A percentile compares a stretch with the other conserved stretches of the same genome.
Conservation (phyloP, 176 grass and related monocot genomes). For the Ampelocalamus luodianensis region DNA sequence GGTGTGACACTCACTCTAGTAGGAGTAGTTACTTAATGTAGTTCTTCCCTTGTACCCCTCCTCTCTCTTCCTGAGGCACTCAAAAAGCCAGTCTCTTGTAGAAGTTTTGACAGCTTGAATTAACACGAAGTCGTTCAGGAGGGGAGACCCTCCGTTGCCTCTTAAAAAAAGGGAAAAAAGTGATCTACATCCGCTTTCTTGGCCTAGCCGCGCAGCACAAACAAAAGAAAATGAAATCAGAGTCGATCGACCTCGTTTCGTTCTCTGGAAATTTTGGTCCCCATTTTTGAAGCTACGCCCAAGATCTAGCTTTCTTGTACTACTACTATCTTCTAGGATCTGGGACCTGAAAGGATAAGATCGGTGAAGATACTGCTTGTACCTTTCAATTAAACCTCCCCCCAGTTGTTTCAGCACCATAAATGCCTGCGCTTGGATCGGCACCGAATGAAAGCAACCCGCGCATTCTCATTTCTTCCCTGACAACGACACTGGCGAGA, state of each 20-base stretch:
- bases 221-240: not conserved
- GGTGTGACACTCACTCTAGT: no score
- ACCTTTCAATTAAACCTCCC: not conserved
- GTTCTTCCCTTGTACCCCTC: no score
- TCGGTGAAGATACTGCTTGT: not conserved
- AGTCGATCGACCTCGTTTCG: not conserved
- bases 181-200: no score
- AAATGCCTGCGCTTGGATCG: not conserved
- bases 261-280: not conserved
- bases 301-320: not conserved
- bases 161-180: no score
- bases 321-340: not conserved
- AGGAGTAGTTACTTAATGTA: no score
- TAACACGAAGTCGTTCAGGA: no score
- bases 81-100: no score
- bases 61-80: no score
- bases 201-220: not conserved
- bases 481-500: not conserved
- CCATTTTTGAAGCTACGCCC: no score
- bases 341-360: not conserved
- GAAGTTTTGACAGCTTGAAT: no score
- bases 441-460: not conserved
- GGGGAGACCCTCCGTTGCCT: no score
- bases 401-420: no score
- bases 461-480: not conserved